Percentiles rank a stretch among this genome's conserved stretches.
phyloP scores from a whole-genome alignment of 768 basidiomycete species.

The Podaxis sp. region DNA sequence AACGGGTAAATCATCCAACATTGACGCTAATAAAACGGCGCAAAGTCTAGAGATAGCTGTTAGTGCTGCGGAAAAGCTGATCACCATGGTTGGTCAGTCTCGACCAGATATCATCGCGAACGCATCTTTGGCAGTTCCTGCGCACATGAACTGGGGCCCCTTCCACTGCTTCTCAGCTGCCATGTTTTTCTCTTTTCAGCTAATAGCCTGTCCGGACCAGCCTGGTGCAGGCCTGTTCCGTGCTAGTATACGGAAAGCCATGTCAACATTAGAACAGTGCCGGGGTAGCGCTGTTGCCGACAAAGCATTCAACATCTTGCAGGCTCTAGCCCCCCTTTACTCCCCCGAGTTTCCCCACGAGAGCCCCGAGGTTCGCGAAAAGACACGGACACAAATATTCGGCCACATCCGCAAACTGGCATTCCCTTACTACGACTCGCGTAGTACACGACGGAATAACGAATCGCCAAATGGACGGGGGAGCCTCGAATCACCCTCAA shows the following conservation, averaged over 20 bases:
- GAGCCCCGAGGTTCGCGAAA: conserved; percentile 47
- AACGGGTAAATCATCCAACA: conserved; percentile 22
- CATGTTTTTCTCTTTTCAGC: conserved; percentile 90
- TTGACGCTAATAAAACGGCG: conserved; percentile 40
- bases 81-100: conserved; percentile 71
- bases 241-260: conserved; percentile 66
- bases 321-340: conserved; percentile 71
- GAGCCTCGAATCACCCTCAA: conserved; percentile 49
- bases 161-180: conserved; percentile 84
- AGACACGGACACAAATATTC: conserved; percentile 56
- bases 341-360: conserved; percentile 54
- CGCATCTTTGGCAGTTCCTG: conserved; percentile 65
- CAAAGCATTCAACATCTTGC: conserved; percentile 68
- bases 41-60: conserved; percentile 73
- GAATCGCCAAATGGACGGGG: conserved; percentile 48
- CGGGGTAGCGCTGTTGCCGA: conserved; percentile 66
- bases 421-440: conserved; percentile 76
- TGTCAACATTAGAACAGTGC: conserved; percentile 60
- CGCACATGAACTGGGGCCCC: conserved; percentile 81
- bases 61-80: conserved; percentile 70
- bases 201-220: conserved; percentile 76
- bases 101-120: conserved; percentile 73
- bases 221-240: conserved; percentile 76
- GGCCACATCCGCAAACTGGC: conserved; percentile 70
- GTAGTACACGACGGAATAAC: conserved; percentile 43